Base-by-base conservation (phyloP, 2,329 filamentous ascomycete species). In the Zymoseptoria crescenta region DNA sequence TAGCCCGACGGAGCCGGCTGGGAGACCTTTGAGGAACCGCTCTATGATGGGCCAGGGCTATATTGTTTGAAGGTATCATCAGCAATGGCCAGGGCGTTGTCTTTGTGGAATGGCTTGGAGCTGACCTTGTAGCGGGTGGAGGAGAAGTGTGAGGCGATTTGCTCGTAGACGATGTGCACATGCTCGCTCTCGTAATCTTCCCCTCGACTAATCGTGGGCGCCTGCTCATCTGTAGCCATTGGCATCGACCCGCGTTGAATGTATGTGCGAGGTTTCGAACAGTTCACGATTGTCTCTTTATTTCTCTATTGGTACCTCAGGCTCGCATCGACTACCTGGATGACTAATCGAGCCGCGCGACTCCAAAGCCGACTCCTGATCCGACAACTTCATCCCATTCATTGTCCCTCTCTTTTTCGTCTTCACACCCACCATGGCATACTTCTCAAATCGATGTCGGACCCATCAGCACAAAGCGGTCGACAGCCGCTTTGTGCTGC, bases 31-130 rank as follows among this genome's bases (percentile, higher is more conserved):
- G 41, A 97, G 82, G 73, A 96, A 97, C 41, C 79, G 79, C 63
- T 91, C 84, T 58, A 97, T 89, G 67, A 95, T 87, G 21, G 94
- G 94, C 94, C 94, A 99, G 62, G 94, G 91, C 84, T 87, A 62
- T 30, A 8, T 56, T 21, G 66, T 35, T 21, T 35, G 24, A 24
- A 24, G 24, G 24, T 70, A 72, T 68, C 83, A 81, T 79, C 84
- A 84, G 73, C 82, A 21, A n/a, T 28, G 35, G 19, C 56, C 49
- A 52, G 49, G 27, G 21, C 21, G 55, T 10, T 35, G n/a, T 35
- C 20, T 28, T 7, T 8, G 19, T 9, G n/a, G 24, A 49, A n/a
- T 20, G 21, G 24, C 52, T 30, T 49, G 27, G 9, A 21, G 56
- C 10, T 70, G 69, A 86, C 83, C 80, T 87, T 87, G 74, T 86